Base-by-base conservation (phyloP, 2,329 filamentous ascomycete species). In the Ophiostoma ips region DNA sequence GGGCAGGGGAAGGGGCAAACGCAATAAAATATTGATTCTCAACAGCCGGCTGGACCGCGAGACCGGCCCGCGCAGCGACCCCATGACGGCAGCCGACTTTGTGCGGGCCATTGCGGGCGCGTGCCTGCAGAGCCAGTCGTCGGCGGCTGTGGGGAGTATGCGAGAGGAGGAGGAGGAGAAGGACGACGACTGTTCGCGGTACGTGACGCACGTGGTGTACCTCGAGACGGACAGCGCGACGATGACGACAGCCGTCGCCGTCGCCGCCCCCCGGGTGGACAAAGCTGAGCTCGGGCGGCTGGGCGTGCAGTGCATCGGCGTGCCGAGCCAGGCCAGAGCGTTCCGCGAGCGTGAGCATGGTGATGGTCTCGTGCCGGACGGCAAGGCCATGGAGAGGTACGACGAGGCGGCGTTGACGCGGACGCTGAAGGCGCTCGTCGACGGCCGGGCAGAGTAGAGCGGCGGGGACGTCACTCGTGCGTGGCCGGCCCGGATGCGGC, bases 11-110 rank as follows among this genome's bases (percentile, higher is more conserved):
- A n/a, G 16, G 11, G 35, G 24, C 3, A 16, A 16, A 6, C 68
- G 76, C 8, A 76, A 81, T 59, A 94, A 92, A 62, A 83, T 95
- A 16, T 68, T 95, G 8, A 84, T 95, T 24, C 69, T 95, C 6
- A 96, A 96, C 60, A 85, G 86, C 19, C 84, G 76, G 1, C 70
- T 84, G 0, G 90, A 96, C 60, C 80, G 90, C 10, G 90, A 96
- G 68, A 95, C 88, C 0, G 87, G 88, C 0, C 86, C 88, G 0
- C 71, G 71, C 0, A 61, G 61, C 0, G 55, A 72, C 0, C 79
- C 83, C 0, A 88, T 87, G 60, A 77, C 79, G 0, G 90, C 86
- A 0, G 67, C 78, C 0, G 88, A 94, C 59, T 96, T 96, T 61
- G 77, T 95, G 0, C 77, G 74, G 11, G 86, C 90, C 0, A 83